Percentiles rank a stretch among this genome's conserved stretches.
Evolutionary conservation across 108 stramenopile species (phyloP).

Genomic region (Cyclotella atomus): DNA sequence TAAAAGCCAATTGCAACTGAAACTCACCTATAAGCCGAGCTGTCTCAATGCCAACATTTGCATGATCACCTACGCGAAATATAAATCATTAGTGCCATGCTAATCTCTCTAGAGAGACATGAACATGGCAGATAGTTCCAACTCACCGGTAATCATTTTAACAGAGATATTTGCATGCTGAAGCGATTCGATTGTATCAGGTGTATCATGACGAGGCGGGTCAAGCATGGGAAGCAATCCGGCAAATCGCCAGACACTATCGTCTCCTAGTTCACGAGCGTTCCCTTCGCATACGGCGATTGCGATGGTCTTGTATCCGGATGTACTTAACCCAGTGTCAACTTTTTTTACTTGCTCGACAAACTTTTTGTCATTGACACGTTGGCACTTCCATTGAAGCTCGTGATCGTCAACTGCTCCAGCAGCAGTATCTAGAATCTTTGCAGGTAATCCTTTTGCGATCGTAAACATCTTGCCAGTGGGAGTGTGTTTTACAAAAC

Average conservation of each 20-base stretch:
- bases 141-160: conserved; percentile 94
- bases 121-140: too few species aligned
- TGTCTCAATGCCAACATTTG: conserved; percentile 66
- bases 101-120: too few species aligned
- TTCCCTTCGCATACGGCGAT: conserved; percentile 62
- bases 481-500: conserved; percentile 46
- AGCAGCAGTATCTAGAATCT: conserved; percentile 71
- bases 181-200: conserved; percentile 68
- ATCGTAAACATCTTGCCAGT: conserved; percentile 47
- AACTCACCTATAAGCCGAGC: conserved; percentile 56
- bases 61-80: conserved; percentile 85
- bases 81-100: too few species aligned
- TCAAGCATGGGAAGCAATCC: conserved; percentile 89
- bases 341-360: conserved; percentile 12
- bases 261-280: conserved; percentile 52
- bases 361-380: conserved; percentile 28
- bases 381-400: conserved; percentile 69
- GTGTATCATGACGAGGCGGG: conserved; percentile 83
- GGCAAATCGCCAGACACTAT: conserved; percentile 63
- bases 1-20: neutral
- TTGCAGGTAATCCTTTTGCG: conserved; percentile 81
- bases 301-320: conserved; percentile 81
- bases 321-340: conserved; percentile 41
- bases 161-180: conserved; percentile 75
- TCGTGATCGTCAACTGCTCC: conserved; percentile 71